Base-by-base conservation (phyloP, 768 basidiomycete species). In the Pholiota microspora region DNA sequence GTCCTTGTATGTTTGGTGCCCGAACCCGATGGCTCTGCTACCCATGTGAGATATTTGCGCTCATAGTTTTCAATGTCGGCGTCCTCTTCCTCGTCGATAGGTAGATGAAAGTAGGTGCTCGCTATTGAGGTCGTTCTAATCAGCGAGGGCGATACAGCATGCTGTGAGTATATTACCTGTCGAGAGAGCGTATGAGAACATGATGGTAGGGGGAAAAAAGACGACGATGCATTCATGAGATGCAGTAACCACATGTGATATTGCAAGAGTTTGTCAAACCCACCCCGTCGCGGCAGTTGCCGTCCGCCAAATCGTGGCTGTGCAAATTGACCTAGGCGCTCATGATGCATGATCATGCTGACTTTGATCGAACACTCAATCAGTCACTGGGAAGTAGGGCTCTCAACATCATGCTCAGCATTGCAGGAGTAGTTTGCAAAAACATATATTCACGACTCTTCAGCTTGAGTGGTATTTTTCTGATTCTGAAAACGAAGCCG, bases 61-160 rank as follows among this genome's bases (percentile, higher is more conserved):
- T 77, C 64, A 50, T 78, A 78, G 29, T 68, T 69, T 34, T 76
- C 70, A 51, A 79, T 76, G 38, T 77, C 72, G 16, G 76, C 71
- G 56, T 79, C 75, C 61, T 82, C 75, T 53, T 79, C 71, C 54
- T 85, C 81, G 64, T 85, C 83, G 57, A 85, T 71, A 18, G 86
- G 85, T 7, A 84, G 74, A 62, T 82, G 76, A 62, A 88, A 86
- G 67, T 83, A 86, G 5, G 78, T 75, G 64, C 76, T 82, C 47
- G 82, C 87, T 86, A 23, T 24, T 31, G 1, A 15, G 53, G 15
- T 53, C 21, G 25, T 7, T 16, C 51, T 45, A 56, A 51, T 58
- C 7, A 55, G 49, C 13, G 18, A 16, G 18, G 45, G 38, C 55
- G 38, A 23, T 23, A 55, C 35, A 27, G 16, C 12, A 38, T 4